phyloP scores from a whole-genome alignment of 148 eudicot genomes.

The Cornus controversa region DNA sequence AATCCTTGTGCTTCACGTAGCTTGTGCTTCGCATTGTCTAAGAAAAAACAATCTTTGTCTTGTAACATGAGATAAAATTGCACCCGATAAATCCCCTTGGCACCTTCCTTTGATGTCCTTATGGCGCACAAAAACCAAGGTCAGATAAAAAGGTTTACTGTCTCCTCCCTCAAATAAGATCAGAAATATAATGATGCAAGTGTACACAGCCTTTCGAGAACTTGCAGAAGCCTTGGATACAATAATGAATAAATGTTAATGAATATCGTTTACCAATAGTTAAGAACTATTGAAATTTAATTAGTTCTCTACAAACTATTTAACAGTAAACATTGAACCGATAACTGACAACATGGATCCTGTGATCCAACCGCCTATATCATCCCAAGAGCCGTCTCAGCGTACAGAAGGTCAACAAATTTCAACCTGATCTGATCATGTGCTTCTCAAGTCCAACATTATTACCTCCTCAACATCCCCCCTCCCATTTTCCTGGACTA shows the following conservation, averaged over 20 bases:
- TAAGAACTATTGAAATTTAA: background rate
- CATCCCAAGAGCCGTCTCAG: background rate
- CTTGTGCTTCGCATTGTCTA: too few relatives aligned
- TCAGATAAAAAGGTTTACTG: too few relatives aligned
- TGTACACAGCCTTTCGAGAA: background rate
- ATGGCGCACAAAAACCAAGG: too few relatives aligned
- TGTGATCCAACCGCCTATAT: background rate
- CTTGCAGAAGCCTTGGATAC: background rate
- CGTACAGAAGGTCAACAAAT: too few relatives aligned
- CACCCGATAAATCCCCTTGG: too few relatives aligned
- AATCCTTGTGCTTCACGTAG: too few relatives aligned
- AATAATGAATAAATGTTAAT: background rate
- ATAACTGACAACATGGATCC: background rate
- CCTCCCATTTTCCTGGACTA: background rate
- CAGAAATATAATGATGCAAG: background rate
- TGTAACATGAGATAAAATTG: too few relatives aligned
- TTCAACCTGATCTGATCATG: background rate
- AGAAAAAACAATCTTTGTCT: too few relatives aligned
- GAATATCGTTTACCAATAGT: background rate
- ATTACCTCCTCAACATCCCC: background rate
- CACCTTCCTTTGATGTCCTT: too few relatives aligned
- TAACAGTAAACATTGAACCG: background rate
- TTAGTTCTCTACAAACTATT: background rate
- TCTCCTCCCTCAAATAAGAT: background rate
- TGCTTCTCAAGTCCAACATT: constrained; percentile 1